Evolutionary conservation across 2,329 filamentous ascomycete genomes (phyloP).

Genomic region (Paracorniculantispora psalliotae): DNA sequence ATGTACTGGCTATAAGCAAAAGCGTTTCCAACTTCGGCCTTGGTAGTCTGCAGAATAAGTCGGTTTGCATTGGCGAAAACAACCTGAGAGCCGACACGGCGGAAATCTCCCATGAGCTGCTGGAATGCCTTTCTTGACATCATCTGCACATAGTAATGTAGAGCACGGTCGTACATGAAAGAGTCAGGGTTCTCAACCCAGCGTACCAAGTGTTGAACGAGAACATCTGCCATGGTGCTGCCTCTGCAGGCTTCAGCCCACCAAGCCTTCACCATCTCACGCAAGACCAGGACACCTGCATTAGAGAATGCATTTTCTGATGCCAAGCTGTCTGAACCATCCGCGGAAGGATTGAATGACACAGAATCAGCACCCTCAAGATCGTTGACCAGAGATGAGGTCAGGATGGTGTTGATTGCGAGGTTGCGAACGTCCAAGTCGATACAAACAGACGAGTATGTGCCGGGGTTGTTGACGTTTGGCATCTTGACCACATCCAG

Average conservation of each 20-base stretch:
- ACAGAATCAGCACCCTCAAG: constrained; percentile 85
- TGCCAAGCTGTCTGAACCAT: constrained; percentile 54
- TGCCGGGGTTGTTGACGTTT: constrained; percentile 85
- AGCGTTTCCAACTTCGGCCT: constrained; percentile 92
- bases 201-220: constrained; percentile 93
- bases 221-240: constrained; percentile 91
- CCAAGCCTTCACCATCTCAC: constrained; percentile 98
- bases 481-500: constrained; percentile 90
- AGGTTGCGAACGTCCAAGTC: constrained; percentile 92
- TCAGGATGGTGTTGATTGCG: constrained; percentile 95
- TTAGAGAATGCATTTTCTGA: constrained; percentile 91
- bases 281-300: constrained; percentile 80
- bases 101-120: constrained; percentile 94
- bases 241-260: constrained; percentile 91
- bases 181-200: constrained; percentile 95
- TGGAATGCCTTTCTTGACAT: constrained; percentile 97
- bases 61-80: constrained; percentile 91
- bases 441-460: constrained; percentile 93
- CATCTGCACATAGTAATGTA: constrained; percentile 98
- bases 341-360: constrained; percentile 62
- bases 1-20: constrained; percentile 98
- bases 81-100: constrained; percentile 88
- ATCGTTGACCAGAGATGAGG: constrained; percentile 93
- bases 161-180: constrained; percentile 87
- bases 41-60: constrained; percentile 89